Evolutionary conservation across 345 rosid genomes (phyloP), one percentile per base, ranked within the genome.

Genomic region (Orychophragmus violaceus): DNA sequence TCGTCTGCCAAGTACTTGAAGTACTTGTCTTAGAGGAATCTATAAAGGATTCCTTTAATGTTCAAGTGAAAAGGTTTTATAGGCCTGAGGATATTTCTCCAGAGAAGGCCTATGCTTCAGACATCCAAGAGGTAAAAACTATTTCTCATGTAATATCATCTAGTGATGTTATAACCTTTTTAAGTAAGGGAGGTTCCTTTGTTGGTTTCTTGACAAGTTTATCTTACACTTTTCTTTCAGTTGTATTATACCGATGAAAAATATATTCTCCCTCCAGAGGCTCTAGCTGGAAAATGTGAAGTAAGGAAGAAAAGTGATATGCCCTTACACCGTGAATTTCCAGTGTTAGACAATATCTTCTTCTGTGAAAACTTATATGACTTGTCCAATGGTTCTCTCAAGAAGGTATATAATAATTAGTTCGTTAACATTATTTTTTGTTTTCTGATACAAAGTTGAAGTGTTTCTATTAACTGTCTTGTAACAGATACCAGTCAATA

Each of bases 201-300:
- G 57, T 49, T 67, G 35, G 37, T 45, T 42, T 57, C 32, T 22
- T 52, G n/a, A 11, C 29, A 17, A 50, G 37, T 50, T 22, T 52
- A 30, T 46, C 58, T 55, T 32, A 39, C 45, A 37, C 4, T 48
- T 45, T 45, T 32, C 25, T 42, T 73, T 68, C 83, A 91, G 98
- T 50, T 89, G 7, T 91, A 84, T 59, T 89, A 84, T 71, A 89
- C 87, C 46, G 80, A 91, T 49, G 81, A 83, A 57, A 76, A 60
- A 35, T 37, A 46, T 18, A 9, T 58, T 32, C 16, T 91, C 24
- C 54, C 79, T 32, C 74, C 80, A 13, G 78, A 32, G 55, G 69
- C 70, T 27, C 59, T 91, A 64, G 77, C 79, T 77, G 95, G 98
- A 16, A 91, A 87, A 68, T 91, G 98, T 77, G 92, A 89, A 73